Conservation (phyloP, 2,329 filamentous ascomycete genomes). For the Aspergillus novofumigatus region DNA sequence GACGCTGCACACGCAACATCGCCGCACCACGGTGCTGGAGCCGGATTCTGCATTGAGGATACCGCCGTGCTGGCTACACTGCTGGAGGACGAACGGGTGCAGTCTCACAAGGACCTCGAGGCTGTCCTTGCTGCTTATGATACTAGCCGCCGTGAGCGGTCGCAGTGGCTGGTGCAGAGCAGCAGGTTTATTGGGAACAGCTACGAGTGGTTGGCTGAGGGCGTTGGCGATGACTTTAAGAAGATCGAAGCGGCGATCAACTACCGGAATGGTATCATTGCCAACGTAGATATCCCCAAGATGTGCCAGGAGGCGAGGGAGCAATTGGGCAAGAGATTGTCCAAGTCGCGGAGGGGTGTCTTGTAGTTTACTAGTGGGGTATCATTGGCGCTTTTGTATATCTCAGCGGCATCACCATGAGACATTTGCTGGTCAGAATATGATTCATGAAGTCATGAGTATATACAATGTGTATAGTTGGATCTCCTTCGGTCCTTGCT, state of each 20-base stretch:
- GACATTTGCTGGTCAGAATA: no score
- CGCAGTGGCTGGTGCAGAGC: slow-evolving; percentile 33
- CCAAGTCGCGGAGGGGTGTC: slow-evolving; percentile 2
- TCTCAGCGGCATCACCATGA: neutral
- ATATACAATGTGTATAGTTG: neutral
- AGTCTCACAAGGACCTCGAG: slow-evolving; percentile 18
- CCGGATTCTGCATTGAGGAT: slow-evolving; percentile 33
- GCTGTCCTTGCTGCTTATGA: slow-evolving; percentile 28
- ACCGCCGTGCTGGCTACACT: slow-evolving; percentile 25
- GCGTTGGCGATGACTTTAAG: slow-evolving; percentile 12
- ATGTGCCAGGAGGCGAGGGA: slow-evolving; percentile 24
- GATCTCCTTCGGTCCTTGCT: neutral
- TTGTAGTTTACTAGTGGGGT: neutral
- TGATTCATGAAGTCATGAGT: no score
- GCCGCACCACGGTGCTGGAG: slow-evolving; percentile 40
- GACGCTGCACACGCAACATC: slow-evolving; percentile 42
- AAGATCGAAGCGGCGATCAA: slow-evolving; percentile 19
- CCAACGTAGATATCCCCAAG: slow-evolving; percentile 20
- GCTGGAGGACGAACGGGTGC: slow-evolving; percentile 21
- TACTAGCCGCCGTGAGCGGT: slow-evolving; percentile 21
- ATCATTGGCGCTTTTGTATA: neutral
- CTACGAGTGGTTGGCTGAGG: slow-evolving; percentile 30
- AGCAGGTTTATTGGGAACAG: slow-evolving; percentile 29
- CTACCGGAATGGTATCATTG: slow-evolving; percentile 14
- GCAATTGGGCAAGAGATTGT: slow-evolving; percentile 14